Percentiles rank a stretch among this genome's conserved stretches.
These are phyloP conservation scores for Globisporangium rhizosaccharum DNA, from an alignment of 352 stramenopile species.

Conservation along the genomic window DNA sequence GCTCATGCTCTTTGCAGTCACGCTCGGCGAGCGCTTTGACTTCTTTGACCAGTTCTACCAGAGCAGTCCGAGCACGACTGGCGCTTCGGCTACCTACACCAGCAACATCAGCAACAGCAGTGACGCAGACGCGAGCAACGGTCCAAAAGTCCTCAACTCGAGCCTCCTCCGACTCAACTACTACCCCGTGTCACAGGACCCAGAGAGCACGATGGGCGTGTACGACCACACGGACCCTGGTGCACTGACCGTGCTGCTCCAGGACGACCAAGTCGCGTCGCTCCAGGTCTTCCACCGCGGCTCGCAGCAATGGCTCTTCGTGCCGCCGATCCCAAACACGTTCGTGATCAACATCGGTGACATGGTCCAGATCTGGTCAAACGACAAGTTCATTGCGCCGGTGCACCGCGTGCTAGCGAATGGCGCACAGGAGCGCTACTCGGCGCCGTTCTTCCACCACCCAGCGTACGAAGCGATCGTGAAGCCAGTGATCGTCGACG, in stretches of 20 bases:
- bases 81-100: too few species aligned
- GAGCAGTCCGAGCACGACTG: constrained; percentile 1
- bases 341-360: constrained; percentile 58
- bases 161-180: constrained; percentile 91
- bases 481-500: constrained; percentile 50
- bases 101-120: too few species aligned
- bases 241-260: constrained; percentile 41
- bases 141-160: constrained; percentile 48
- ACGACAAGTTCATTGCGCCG: constrained; percentile 38
- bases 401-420: constrained; percentile 38
- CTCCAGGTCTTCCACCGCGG: constrained; percentile 41
- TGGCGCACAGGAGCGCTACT: constrained; percentile 25
- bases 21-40: constrained; percentile 39
- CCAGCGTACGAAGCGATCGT: constrained; percentile 61
- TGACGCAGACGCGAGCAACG: not conserved
- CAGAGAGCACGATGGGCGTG: constrained; percentile 27
- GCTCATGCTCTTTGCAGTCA: constrained; percentile 54
- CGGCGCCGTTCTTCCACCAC: constrained; percentile 42
- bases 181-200: constrained; percentile 58
- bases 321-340: constrained; percentile 30
- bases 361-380: constrained; percentile 49
- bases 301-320: constrained; percentile 27
- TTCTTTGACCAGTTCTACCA: constrained; percentile 67
- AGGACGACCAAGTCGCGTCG: constrained; percentile 37
- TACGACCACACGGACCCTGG: constrained; percentile 9